Conservation (phyloP, 371 early-diverging fungal species). For the Mucor velutinosus region DNA sequence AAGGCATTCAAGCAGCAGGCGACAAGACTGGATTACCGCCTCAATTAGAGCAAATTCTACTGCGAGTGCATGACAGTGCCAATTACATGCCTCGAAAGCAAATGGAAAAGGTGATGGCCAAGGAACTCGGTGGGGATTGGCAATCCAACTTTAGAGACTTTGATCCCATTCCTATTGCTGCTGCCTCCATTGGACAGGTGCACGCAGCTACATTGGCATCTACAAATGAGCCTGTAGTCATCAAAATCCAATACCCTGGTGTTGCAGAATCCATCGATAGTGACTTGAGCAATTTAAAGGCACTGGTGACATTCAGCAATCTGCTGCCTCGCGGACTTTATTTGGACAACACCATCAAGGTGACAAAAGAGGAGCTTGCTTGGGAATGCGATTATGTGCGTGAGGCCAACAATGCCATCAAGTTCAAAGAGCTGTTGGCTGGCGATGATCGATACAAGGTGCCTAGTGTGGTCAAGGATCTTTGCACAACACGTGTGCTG, state of each 20-base stretch:
- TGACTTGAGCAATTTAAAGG: conserved; percentile 84
- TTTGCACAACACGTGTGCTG: conserved; percentile 76
- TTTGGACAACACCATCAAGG: conserved; percentile 93
- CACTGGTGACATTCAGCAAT: conserved; percentile 78
- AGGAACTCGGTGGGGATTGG: conserved; percentile 85
- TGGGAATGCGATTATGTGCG: conserved; percentile 95
- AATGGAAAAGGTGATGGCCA: conserved; percentile 74
- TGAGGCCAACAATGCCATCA: conserved; percentile 79
- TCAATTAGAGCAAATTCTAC: conserved; percentile 81
- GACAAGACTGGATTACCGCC: conserved; percentile 64
- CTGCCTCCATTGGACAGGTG: conserved; percentile 97
- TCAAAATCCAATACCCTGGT: conserved; percentile 97
- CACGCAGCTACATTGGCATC: conserved; percentile 71
- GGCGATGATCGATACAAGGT: conserved; percentile 72
- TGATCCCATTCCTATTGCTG: conserved; percentile 84
- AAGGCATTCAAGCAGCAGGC: conserved; percentile 62
- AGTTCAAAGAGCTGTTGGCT: conserved; percentile 67
- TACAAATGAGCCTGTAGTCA: conserved; percentile 70
- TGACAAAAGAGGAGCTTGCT: conserved; percentile 86
- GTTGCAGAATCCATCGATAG: conserved; percentile 86
- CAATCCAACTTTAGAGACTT: conserved; percentile 67
- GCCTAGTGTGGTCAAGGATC: conserved; percentile 71
- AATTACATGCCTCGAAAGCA: conserved; percentile 94
- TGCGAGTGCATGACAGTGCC: conserved; percentile 92
- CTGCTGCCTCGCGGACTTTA: conserved; percentile 93